These are phyloP conservation scores for Malassezia nana DNA, from an alignment of 1,284 basidiomycete species.

Conservation along the genomic window DNA sequence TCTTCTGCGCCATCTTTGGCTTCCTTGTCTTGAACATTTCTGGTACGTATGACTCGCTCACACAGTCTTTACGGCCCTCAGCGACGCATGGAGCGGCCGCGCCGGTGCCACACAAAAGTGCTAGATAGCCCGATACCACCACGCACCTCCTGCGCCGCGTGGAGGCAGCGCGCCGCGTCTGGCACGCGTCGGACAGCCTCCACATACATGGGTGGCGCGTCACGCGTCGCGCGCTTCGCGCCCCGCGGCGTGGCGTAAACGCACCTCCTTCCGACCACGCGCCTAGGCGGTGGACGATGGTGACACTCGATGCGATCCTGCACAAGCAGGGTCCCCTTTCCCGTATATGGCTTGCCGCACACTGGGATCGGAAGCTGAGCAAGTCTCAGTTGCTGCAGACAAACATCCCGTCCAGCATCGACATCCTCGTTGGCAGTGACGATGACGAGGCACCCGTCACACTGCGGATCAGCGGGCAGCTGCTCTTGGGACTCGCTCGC, in stretches of 20 bases:
- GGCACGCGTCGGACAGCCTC: not conserved
- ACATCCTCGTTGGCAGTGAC: conserved; percentile 55
- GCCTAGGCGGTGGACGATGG: conserved; percentile 53
- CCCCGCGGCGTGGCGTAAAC: not conserved
- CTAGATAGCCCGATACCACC: not conserved
- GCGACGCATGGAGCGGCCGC: conserved; percentile 11
- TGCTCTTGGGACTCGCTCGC: conserved; percentile 86
- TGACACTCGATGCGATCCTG: conserved; percentile 84
- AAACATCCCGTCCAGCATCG: conserved; percentile 79
- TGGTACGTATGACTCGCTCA: not conserved
- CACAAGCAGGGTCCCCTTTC: conserved; percentile 86
- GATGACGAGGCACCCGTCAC: conserved; percentile 74
- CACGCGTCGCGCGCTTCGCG: not conserved
- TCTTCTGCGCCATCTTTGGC: conserved; percentile 40
- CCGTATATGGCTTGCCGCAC: conserved; percentile 95
- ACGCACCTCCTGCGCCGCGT: not conserved
- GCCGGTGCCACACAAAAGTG: conserved; percentile 9
- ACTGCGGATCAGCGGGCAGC: conserved; percentile 82
- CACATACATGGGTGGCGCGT: not conserved
- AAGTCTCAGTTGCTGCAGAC: conserved; percentile 88
- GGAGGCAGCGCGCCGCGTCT: not conserved
- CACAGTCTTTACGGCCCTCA: conserved; percentile 9
- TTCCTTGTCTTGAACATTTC: conserved; percentile 35
- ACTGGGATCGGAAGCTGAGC: conserved; percentile 94
- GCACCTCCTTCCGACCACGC: not conserved